phyloP scores from a whole-genome alignment of 495 filamentous ascomycete species.

The Xylaria sp. region DNA sequence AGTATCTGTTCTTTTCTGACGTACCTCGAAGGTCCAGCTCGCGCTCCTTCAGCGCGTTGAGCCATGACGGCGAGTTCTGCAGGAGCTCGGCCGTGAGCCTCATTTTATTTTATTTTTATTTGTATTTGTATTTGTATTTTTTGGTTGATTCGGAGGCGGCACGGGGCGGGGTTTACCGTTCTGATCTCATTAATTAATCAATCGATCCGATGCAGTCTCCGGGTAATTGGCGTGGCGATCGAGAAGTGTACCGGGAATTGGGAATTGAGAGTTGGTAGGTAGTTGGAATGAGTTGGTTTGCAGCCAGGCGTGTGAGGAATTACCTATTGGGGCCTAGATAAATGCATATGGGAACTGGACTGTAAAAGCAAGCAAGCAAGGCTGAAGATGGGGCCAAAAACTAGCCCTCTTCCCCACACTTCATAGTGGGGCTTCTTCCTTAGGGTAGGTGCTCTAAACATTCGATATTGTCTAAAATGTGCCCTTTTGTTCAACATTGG shows the following conservation, averaged over 20 bases:
- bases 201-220: neutral
- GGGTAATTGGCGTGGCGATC: no score
- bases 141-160: constrained; percentile 25
- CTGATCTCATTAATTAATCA: constrained; percentile 1
- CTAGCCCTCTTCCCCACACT: constrained; percentile 21
- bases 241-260: neutral
- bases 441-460: constrained; percentile 3
- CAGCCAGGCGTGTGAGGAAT: neutral
- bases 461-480: no score
- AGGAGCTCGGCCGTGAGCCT: constrained; percentile 95
- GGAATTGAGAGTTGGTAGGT: no score
- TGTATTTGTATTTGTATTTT: no score
- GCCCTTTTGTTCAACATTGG: no score
- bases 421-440: neutral
- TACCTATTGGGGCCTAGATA: neutral
- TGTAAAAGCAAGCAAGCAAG: neutral
- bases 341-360: neutral
- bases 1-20: constrained; percentile 99
- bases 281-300: neutral
- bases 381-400: constrained; percentile 21
- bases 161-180: constrained; percentile 26
- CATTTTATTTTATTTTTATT: constrained; percentile 62
- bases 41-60: constrained; percentile 96
- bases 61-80: constrained; percentile 88
- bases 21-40: constrained; percentile 99